Evolutionary conservation across 441 rosid genomes (phyloP).

Genomic region (Gossypium davidsonii): DNA sequence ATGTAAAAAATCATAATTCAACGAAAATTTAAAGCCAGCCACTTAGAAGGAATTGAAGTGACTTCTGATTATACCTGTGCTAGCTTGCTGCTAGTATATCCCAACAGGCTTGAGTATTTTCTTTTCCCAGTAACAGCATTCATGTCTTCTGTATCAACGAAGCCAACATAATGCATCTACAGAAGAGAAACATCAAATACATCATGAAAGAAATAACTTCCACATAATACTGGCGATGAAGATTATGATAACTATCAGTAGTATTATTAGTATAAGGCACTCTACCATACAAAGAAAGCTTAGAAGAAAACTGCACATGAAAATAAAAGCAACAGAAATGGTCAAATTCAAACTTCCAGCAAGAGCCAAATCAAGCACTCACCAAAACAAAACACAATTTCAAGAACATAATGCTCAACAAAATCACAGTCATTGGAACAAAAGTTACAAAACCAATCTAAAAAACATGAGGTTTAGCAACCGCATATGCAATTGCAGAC

Average conservation of each 20-base stretch:
- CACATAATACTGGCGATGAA: neutral
- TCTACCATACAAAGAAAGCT: neutral
- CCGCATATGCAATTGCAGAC: neutral
- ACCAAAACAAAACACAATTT: neutral
- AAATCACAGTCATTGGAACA: neutral
- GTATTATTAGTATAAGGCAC: neutral
- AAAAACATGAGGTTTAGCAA: neutral
- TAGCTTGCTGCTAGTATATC: conserved; percentile 85
- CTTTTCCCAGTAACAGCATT: conserved; percentile 72
- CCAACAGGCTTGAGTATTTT: conserved; percentile 75
- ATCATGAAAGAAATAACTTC: neutral
- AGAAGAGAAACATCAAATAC: conserved; percentile 14
- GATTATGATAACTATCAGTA: neutral
- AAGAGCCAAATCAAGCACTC: neutral
- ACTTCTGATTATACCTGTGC: conserved; percentile 63
- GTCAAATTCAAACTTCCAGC: neutral
- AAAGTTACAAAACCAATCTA: neutral
- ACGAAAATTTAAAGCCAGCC: neutral
- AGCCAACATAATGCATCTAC: conserved; percentile 71
- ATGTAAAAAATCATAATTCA: neutral
- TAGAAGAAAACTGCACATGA: neutral
- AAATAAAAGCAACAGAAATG: neutral
- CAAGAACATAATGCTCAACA: neutral
- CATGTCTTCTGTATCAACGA: conserved; percentile 91
- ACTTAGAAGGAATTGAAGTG: neutral